Evolutionary conservation across 2,329 filamentous ascomycete genomes (phyloP).

Genomic region (Fusarium sp.): DNA sequence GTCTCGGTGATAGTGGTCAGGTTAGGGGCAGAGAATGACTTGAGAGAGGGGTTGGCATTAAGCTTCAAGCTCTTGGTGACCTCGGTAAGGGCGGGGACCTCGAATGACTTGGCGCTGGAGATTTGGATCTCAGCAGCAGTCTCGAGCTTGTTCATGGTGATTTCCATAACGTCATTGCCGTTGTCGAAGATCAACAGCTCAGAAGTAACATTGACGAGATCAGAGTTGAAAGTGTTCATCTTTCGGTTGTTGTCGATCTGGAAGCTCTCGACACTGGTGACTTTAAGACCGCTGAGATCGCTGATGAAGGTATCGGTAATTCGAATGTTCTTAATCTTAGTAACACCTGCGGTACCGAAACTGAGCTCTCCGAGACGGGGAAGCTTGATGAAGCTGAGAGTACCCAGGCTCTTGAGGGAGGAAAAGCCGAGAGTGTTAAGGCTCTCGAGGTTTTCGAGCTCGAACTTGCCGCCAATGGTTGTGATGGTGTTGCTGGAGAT

Average conservation of each 20-base stretch:
- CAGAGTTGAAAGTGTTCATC: constrained; percentile 80
- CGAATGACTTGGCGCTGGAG: constrained; percentile 81
- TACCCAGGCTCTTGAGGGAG: constrained; percentile 72
- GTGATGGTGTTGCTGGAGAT: constrained; percentile 72
- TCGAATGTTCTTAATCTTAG: constrained; percentile 74
- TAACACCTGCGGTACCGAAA: constrained; percentile 70
- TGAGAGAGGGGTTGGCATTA: constrained; percentile 79
- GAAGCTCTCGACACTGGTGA: constrained; percentile 78
- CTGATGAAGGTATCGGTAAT: constrained; percentile 90
- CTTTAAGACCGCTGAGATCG: constrained; percentile 83
- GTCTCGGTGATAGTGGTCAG: constrained; percentile 72
- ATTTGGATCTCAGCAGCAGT: constrained; percentile 67
- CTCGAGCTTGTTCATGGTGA: constrained; percentile 83
- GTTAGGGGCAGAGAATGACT: constrained; percentile 73
- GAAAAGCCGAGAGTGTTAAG: constrained; percentile 77
- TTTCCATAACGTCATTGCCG: constrained; percentile 72
- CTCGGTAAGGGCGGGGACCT: constrained; percentile 76
- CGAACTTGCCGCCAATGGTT: constrained; percentile 77
- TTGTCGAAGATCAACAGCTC: constrained; percentile 84
- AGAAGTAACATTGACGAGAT: constrained; percentile 80
- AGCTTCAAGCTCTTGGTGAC: constrained; percentile 87
- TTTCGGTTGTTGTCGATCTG: constrained; percentile 92
- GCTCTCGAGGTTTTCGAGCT: constrained; percentile 74
- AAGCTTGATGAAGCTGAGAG: constrained; percentile 79
- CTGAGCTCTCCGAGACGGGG: constrained; percentile 66